Conservation (phyloP, 192 early-diverging fungal species). For the Backusella parvicylindrica region DNA sequence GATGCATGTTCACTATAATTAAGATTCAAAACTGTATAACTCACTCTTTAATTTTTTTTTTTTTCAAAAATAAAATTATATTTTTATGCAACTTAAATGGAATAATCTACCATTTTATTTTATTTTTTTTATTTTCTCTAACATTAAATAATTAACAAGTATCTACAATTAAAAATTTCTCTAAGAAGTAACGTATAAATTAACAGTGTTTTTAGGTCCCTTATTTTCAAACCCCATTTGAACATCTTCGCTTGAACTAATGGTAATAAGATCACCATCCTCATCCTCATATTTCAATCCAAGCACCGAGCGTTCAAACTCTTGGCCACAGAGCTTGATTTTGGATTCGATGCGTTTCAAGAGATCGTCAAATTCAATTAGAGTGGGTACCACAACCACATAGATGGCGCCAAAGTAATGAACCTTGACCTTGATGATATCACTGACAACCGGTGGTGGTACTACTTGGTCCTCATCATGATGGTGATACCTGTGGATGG, state of each 20-base stretch:
- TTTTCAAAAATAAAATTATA: too few relatives aligned
- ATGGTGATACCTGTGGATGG: neutral
- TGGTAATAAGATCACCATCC: slow-evolving; percentile 85
- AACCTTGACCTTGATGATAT: slow-evolving; percentile 76
- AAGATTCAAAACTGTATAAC: too few relatives aligned
- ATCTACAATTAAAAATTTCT: neutral
- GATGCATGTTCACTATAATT: too few relatives aligned
- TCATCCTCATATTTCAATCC: slow-evolving; percentile 87
- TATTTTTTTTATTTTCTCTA: neutral
- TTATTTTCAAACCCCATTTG: slow-evolving; percentile 83
- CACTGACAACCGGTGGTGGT: neutral
- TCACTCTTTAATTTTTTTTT: too few relatives aligned
- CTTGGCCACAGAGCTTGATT: slow-evolving; percentile 73
- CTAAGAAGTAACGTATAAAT: slow-evolving; percentile 49
- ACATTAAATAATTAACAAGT: neutral
- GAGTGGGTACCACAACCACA: slow-evolving; percentile 78
- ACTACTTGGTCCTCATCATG: neutral
- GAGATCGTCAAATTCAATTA: slow-evolving; percentile 75
- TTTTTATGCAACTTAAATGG: too few relatives aligned
- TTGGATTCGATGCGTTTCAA: slow-evolving; percentile 82
- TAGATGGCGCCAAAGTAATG: slow-evolving; percentile 89
- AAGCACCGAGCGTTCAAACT: slow-evolving; percentile 58
- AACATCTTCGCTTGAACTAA: slow-evolving; percentile 88
- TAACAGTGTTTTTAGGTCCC: slow-evolving; percentile 45
- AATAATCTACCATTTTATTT: too few relatives aligned